Base-by-base conservation (phyloP, 768 basidiomycete genomes). In the Suillus subalutaceus region DNA sequence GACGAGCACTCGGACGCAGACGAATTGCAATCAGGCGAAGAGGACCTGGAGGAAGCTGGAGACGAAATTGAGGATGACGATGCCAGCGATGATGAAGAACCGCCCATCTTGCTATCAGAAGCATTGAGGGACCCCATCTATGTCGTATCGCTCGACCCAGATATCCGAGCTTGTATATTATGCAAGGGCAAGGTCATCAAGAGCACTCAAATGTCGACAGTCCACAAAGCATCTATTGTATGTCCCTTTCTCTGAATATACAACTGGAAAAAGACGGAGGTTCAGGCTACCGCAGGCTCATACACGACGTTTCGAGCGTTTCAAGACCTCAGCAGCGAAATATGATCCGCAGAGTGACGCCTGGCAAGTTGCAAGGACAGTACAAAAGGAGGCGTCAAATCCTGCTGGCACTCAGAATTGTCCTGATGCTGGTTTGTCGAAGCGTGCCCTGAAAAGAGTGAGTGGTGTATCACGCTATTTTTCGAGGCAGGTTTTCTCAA, bases 181-280 rank as follows among this genome's bases (percentile, higher is more conserved):
- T 94, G 92, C 75, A 91, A 89, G 13, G 88, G 87, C 46, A 94
- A 91, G 73, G 72, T 83, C n/a, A 81, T 94, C 48, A 92, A 92
- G 73, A 83, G 84, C 57, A 62, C 69, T 10, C 80, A 79, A 60
- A 87, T 90, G 86, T 79, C 84, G 43, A 77, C 81, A 65, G 75
- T 84, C 16, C 92, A 94, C 74, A 80, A 79, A 65, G 79, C 78
- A 12, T 90, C 91, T 41, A 86, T 84, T 77, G 92, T 86, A 83
- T 77, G 88, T 85, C 76, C 71, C 73, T 67, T 50, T 41, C 43
- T 26, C n/a, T 1, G 23, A 41, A 57, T 43, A 20, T 46, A 8
- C 20, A 48, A 50, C 50, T 35, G 26, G 26, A 35, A 67, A 30
- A 46, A 56, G 23, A 66, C 32, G 18, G 43, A 66, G 20, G 44